Percentiles rank a stretch among this genome's conserved stretches.
phyloP scores from a whole-genome alignment of 2,329 filamentous ascomycete genomes.

The Sclerotinia borealis region DNA sequence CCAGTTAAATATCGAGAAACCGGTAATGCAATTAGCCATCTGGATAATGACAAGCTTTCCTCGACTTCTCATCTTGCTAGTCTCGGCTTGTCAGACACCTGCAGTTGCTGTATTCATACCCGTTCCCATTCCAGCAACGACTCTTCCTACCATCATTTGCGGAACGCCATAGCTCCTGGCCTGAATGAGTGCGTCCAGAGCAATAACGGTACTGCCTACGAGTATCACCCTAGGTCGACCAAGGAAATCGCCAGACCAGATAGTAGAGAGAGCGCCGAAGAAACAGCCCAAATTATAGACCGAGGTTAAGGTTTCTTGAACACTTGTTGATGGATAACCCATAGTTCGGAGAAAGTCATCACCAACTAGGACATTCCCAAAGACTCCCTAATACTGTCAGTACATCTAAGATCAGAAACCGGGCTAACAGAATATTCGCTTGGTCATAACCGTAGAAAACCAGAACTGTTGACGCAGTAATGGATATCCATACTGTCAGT shows the following conservation, averaged over 20 bases:
- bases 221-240: constrained; percentile 53
- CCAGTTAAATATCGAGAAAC: constrained; percentile 44
- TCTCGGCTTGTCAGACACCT: constrained; percentile 57
- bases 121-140: constrained; percentile 46
- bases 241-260: constrained; percentile 43
- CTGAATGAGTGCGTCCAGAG: constrained; percentile 47
- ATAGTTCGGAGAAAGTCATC: constrained; percentile 39
- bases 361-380: constrained; percentile 39
- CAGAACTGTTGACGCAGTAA: constrained; percentile 44
- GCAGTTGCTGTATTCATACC: constrained; percentile 44
- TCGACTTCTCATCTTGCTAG: constrained; percentile 49
- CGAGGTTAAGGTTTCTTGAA: neutral
- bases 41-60: constrained; percentile 57
- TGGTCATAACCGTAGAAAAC: constrained; percentile 45
- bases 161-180: constrained; percentile 39
- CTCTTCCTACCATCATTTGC: constrained; percentile 48
- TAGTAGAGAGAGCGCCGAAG: constrained; percentile 36
- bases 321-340: neutral
- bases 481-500: constrained; percentile 47
- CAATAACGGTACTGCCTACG: constrained; percentile 49
- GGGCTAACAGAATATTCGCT: constrained; percentile 19
- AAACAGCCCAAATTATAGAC: constrained; percentile 42
- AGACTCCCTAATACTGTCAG: constrained; percentile 25
- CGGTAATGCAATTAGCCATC: constrained; percentile 50
- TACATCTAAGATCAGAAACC: neutral